Evolutionary conservation across 2,329 filamentous ascomycete species (phyloP).

Genomic region (Epichloe glyceriae): DNA sequence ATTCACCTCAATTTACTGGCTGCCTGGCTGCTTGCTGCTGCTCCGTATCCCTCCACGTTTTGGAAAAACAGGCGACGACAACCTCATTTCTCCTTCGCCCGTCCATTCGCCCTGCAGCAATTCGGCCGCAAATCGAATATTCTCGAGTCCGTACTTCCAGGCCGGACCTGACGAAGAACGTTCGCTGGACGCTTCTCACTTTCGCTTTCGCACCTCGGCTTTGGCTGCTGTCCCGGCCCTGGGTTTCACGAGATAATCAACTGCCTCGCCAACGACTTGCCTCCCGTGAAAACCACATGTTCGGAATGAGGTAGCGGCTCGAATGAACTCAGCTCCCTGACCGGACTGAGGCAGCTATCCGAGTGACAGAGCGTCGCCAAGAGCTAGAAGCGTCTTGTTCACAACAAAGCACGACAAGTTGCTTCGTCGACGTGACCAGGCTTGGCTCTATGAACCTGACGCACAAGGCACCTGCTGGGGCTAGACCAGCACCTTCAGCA

Average conservation of each 20-base stretch:
- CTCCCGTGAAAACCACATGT: constrained; percentile 3
- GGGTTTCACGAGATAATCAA: neutral
- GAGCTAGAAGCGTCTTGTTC: constrained; percentile 10
- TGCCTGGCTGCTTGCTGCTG: neutral
- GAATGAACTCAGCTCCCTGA: constrained; percentile 45
- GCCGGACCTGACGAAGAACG: neutral
- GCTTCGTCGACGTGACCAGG: constrained; percentile 9
- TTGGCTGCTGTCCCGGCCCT: neutral
- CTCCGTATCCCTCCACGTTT: constrained; percentile 1
- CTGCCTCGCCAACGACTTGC: constrained; percentile 3
- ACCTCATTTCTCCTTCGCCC: constrained; percentile 1
- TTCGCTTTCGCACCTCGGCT: neutral
- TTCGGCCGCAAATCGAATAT: neutral
- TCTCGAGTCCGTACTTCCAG: neutral
- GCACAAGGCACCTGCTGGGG: constrained; percentile 44
- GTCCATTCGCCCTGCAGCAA: neutral
- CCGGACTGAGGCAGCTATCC: constrained; percentile 38
- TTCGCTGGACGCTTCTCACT: neutral
- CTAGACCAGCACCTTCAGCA: constrained; percentile 44
- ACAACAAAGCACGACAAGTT: constrained; percentile 11
- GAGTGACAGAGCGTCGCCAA: constrained; percentile 12
- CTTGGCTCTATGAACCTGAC: constrained; percentile 25
- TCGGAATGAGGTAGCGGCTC: constrained; percentile 47
- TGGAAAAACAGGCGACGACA: constrained; percentile 5
- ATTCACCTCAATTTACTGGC: constrained; percentile 4